Percentiles rank a stretch among this genome's conserved stretches.
phyloP scores from a whole-genome alignment of 129 eudicot genomes.

The Dittrichia graveolens region DNA sequence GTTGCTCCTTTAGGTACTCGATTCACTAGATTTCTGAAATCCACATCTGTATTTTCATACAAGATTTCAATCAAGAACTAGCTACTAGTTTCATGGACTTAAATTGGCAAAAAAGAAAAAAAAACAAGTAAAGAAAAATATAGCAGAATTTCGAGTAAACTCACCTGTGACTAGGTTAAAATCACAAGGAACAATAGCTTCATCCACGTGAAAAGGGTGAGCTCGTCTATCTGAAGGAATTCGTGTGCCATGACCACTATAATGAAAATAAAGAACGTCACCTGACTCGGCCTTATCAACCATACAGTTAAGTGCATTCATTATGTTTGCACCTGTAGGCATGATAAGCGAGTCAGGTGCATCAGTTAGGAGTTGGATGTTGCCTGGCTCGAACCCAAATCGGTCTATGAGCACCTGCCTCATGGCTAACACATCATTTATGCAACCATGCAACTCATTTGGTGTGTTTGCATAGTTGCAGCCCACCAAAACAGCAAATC shows the following conservation, averaged over 20 bases:
- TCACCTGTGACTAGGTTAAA: conserved; percentile 92
- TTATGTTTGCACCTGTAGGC: conserved; percentile 89
- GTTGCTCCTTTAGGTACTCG: conserved; percentile 66
- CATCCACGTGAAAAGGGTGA: conserved; percentile 50
- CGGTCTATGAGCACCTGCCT: conserved; percentile 47
- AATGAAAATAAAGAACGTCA: conserved; percentile 79
- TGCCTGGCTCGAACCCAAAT: conserved; percentile 51
- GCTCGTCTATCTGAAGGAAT: conserved; percentile 47
- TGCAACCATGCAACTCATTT: conserved; percentile 87
- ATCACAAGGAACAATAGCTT: conserved; percentile 93
- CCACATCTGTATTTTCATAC: conserved; percentile 52
- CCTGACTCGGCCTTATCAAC: conserved; percentile 60
- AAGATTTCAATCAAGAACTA: too few species aligned
- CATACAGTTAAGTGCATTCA: conserved; percentile 63
- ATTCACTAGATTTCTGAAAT: conserved; percentile 71
- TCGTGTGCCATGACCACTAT: conserved; percentile 84
- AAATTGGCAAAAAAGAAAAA: too few species aligned
- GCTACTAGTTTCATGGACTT: not conserved
- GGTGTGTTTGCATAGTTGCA: conserved; percentile 85
- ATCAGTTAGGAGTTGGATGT: conserved; percentile 64
- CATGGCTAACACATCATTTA: conserved; percentile 82
- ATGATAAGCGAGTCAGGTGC: conserved; percentile 40
- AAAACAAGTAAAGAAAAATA: too few species aligned
- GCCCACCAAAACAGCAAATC: conserved; percentile 77
- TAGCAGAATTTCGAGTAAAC: not conserved